Conservation (phyloP, 306 rosid species). For the Quercus dentata region DNA sequence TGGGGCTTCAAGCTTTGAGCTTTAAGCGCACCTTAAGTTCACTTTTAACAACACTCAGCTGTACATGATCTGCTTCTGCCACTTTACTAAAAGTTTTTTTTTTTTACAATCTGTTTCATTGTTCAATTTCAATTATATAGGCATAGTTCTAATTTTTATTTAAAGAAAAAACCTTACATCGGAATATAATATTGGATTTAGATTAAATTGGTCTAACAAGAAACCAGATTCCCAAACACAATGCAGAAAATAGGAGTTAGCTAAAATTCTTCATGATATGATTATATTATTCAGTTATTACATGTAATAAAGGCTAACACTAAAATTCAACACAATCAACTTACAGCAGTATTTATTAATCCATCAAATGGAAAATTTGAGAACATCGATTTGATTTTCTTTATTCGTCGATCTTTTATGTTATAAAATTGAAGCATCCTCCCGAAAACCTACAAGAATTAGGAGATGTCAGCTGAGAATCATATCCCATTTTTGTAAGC, state of each 20-base stretch:
- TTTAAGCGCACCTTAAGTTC: too few species aligned
- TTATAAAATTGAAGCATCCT: constrained; percentile 63
- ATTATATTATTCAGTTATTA: not conserved
- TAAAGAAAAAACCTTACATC: not conserved
- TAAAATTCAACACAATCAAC: constrained; percentile 27
- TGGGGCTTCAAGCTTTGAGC: too few species aligned
- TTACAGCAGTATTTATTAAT: constrained; percentile 82
- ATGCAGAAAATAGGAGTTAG: not conserved
- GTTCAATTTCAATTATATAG: too few species aligned
- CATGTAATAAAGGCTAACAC: not conserved
- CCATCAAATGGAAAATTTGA: constrained; percentile 64
- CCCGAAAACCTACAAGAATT: constrained; percentile 61
- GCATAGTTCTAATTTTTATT: not conserved
- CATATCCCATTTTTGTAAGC: constrained; percentile 1
- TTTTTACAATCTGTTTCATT: too few species aligned
- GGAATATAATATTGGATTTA: not conserved
- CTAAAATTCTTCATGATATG: not conserved
- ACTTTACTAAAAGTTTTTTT: too few species aligned
- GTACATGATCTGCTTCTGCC: too few species aligned
- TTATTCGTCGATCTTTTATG: constrained; percentile 13
- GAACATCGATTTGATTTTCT: constrained; percentile 30
- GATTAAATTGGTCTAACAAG: not conserved
- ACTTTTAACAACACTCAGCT: too few species aligned
- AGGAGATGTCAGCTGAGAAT: constrained; percentile 18
- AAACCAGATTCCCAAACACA: not conserved